Conservation (phyloP, 1,139 yeast genomes). For the Insectozyma bohioensis region DNA sequence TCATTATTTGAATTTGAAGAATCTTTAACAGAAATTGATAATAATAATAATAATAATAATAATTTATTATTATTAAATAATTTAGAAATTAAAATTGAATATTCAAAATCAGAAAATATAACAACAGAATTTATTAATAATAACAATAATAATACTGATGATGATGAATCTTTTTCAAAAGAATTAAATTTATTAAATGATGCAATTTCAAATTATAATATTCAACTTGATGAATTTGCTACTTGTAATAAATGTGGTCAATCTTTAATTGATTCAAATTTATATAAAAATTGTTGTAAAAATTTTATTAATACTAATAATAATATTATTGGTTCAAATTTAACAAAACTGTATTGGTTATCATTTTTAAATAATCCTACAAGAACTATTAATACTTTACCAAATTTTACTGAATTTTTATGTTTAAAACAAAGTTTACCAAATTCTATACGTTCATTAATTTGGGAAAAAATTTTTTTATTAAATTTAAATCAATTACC, state of each 20-base stretch:
- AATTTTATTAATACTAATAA: constrained; percentile 4
- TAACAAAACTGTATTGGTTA: constrained; percentile 47
- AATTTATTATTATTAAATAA: constrained; percentile 27
- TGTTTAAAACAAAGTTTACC: constrained; percentile 40
- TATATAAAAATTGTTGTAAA: constrained; percentile 15
- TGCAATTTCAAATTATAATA: constrained; percentile 24
- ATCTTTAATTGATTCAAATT: constrained; percentile 13
- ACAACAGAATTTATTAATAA: neutral
- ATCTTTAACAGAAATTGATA: constrained; percentile 29
- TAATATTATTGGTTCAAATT: constrained; percentile 15
- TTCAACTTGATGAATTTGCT: constrained; percentile 34
- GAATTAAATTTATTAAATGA: constrained; percentile 10
- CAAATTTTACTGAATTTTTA: constrained; percentile 45
- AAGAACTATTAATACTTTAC: constrained; percentile 46
- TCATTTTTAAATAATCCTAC: constrained; percentile 46
- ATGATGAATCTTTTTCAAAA: constrained; percentile 6
- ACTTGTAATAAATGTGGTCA: constrained; percentile 28
- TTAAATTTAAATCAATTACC: constrained; percentile 34
- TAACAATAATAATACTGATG: constrained; percentile 1
- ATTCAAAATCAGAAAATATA: constrained; percentile 10
- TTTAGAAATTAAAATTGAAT: constrained; percentile 34
- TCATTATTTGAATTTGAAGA: constrained; percentile 45
- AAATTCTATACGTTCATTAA: constrained; percentile 32
- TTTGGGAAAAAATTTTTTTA: constrained; percentile 39
- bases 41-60: neutral